A percentile compares a stretch with the other conserved stretches of the same genome.
Evolutionary conservation across 2,329 filamentous ascomycete genomes (phyloP).

Genomic region (Fusarium sp.): DNA sequence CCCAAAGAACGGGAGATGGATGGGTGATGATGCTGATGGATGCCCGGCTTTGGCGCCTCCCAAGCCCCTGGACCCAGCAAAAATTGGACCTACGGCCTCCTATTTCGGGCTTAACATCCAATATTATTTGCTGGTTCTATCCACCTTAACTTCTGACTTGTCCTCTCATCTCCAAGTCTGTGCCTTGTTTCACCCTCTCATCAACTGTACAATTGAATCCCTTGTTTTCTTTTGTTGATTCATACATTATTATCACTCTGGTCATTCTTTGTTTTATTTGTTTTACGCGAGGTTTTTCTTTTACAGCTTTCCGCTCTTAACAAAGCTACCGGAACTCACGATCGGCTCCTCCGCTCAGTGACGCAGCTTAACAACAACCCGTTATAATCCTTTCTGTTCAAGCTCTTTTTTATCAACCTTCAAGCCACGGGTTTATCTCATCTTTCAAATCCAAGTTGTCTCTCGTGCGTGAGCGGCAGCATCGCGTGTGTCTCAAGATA

Average conservation of each 20-base stretch:
- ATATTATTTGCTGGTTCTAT: conserved; percentile 28
- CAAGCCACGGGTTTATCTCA: background rate
- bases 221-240: conserved; percentile 12
- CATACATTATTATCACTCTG: background rate
- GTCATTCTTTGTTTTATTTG: conserved; percentile 13
- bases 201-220: conserved; percentile 24
- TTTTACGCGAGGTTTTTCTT: background rate
- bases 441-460: background rate
- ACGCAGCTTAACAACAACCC: conserved; percentile 28
- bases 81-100: conserved; percentile 33
- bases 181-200: conserved; percentile 33
- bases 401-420: background rate
- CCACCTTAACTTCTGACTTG: conserved; percentile 33
- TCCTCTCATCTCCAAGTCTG: conserved; percentile 38
- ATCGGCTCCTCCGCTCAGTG: conserved; percentile 24
- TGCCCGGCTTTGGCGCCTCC: conserved; percentile 30
- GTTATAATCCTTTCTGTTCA: background rate
- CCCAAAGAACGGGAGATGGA: background rate
- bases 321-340: background rate
- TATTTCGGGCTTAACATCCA: conserved; percentile 21
- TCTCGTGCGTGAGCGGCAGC: background rate
- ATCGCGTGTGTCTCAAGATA: conserved; percentile 1
- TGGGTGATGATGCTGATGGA: conserved; percentile 7
- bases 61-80: conserved; percentile 36
- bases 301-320: background rate